phyloP scores from a whole-genome alignment of 345 rosid species.

The Eucalyptus regnans region DNA sequence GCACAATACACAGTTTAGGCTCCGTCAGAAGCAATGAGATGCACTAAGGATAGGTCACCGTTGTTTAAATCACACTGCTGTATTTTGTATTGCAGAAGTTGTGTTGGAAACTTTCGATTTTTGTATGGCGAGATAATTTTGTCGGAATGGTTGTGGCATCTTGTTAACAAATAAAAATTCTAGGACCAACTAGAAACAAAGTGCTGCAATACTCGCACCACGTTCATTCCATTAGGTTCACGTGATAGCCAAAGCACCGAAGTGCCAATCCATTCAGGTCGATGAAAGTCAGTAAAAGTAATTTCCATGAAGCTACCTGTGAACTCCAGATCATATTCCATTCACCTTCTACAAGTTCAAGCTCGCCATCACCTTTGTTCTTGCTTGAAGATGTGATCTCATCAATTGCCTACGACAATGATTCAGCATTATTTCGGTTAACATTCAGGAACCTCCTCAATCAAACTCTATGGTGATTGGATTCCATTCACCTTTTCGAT shows the following conservation, averaged over 20 bases:
- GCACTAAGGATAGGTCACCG: background rate
- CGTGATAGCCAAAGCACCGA: background rate
- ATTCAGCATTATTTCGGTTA: background rate
- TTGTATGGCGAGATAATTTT: background rate
- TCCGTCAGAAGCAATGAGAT: background rate
- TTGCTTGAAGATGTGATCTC: slow-evolving; percentile 34
- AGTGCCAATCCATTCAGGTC: background rate
- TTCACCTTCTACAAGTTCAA: slow-evolving; percentile 64
- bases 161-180: background rate
- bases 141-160: background rate
- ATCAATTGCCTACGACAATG: slow-evolving; percentile 51
- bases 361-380: slow-evolving; percentile 17
- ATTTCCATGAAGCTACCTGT: slow-evolving; percentile 31
- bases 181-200: background rate
- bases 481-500: slow-evolving; percentile 38
- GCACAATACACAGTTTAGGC: background rate
- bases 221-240: background rate
- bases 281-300: background rate
- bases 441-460: background rate
- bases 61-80: background rate
- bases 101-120: background rate
- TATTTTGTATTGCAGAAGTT: background rate
- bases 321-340: slow-evolving; percentile 99
- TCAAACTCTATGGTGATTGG: background rate
- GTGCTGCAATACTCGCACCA: background rate